Evolutionary conservation across 331 rosid genomes (phyloP), one percentile per base, ranked within the genome.

Genomic region (Dryas integrifolia): DNA sequence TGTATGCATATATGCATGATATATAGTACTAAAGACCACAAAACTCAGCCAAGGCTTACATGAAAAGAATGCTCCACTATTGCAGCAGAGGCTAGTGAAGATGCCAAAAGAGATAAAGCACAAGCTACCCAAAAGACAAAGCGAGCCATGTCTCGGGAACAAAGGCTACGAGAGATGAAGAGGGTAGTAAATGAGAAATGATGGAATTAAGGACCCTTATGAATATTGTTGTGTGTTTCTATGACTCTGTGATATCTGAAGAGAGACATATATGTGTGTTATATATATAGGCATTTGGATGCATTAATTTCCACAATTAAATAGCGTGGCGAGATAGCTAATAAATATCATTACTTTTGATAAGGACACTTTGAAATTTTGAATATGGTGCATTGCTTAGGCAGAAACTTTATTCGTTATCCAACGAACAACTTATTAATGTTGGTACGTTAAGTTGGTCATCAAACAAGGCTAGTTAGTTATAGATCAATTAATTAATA

Each of bases 1-100:
- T 21, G 24, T 21, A 21, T 21, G 24, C 24, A 21, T 21, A 21
- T 21, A 21, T 21, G 24, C 24, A 21, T 21, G 24, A 21, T 21
- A 21, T 21, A 21, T 21, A 21, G 24, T 21, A 21, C 24, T 21
- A 21, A 21, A 21, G 24, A 21, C 1, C 24, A 21, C 24, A 21
- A 21, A 16, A 14, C 3, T 13, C 10, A 4, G 59, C 1, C 13
- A 38, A 67, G 39, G 40, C 69, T 48, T 84, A 89, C 97, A 43
- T 72, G 18, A 67, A 77, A 91, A 13, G 84, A 73, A 65, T 88
- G 85, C 76, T 91, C 88, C 65, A 87, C 90, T 3, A 79, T 67
- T 14, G 86, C 81, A 58, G 88, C 96, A 14, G 86, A 86, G 72
- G 74, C 84, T 41, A 78, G 18, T 15, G 92, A 84, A 45, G 86